Percentiles rank a stretch among this genome's conserved stretches.
These are phyloP conservation scores for Globisporangium acanthophoron DNA, from an alignment of 352 stramenopile genomes.

Conservation along the genomic window DNA sequence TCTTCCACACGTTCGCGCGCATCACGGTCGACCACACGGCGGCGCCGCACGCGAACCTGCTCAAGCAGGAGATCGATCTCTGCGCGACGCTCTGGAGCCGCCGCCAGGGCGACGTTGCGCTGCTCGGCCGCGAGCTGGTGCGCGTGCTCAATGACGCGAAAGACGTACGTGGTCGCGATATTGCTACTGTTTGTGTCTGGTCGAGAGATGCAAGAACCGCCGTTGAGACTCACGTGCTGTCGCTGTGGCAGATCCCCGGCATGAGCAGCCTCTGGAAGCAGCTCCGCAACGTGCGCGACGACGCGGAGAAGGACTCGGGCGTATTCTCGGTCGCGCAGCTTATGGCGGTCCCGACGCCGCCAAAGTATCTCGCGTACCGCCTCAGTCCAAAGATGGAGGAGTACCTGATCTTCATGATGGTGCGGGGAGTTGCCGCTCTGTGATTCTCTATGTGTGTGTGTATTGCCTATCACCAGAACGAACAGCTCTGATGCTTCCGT, in stretches of 20 bases:
- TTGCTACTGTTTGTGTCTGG: not conserved
- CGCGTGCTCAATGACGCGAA: constrained; percentile 76
- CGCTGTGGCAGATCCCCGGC: constrained; percentile 43
- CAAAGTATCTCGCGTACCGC: constrained; percentile 73
- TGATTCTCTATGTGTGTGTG: not conserved
- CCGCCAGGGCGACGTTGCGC: constrained; percentile 54
- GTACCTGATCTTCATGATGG: constrained; percentile 84
- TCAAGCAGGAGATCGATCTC: constrained; percentile 80
- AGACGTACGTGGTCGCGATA: constrained; percentile 34
- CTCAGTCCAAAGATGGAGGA: constrained; percentile 86
- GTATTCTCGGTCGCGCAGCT: constrained; percentile 62
- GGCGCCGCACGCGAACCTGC: constrained; percentile 38
- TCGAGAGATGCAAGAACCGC: not conserved
- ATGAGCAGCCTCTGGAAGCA: constrained; percentile 83
- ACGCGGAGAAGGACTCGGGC: constrained; percentile 42
- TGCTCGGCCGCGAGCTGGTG: constrained; percentile 72
- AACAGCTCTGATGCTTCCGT: not conserved
- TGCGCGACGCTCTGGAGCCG: constrained; percentile 71
- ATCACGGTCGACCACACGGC: constrained; percentile 66
- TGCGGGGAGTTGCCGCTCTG: constrained; percentile 11
- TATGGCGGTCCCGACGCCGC: constrained; percentile 68
- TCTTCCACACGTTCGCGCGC: constrained; percentile 74
- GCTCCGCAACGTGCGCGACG: constrained; percentile 58
- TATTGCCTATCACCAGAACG: not conserved
- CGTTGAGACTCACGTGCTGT: not conserved